These are phyloP conservation scores for Hyparrhenia diplandra DNA, from an alignment of 176 grass and related monocot species.

Conservation along the genomic window DNA sequence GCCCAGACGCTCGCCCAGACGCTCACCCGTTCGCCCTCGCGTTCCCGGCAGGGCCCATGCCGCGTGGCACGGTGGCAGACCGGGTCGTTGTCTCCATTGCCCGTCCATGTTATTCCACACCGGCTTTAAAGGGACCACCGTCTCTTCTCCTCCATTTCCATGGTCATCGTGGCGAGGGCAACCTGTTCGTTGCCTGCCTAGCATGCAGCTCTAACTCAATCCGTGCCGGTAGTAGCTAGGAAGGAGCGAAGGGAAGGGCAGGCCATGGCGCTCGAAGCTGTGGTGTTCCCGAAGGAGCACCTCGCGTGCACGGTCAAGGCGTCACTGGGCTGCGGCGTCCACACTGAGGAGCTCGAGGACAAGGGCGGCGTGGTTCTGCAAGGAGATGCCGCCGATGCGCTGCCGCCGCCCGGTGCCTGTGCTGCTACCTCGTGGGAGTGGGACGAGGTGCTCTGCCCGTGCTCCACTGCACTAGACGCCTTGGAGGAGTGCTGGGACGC, in stretches of 20 bases:
- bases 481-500: slow-evolving; percentile 29
- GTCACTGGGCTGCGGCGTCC: slow-evolving; percentile 23
- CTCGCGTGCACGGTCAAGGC: slow-evolving; percentile 12
- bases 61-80: slow-evolving; percentile 5
- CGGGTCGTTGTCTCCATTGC: slow-evolving; percentile 23
- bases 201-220: neutral
- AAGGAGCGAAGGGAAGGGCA: neutral
- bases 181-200: neutral
- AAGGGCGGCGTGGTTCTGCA: slow-evolving; percentile 37
- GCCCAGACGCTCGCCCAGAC: too few species aligned
- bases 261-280: slow-evolving; percentile 33
- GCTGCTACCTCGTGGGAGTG: too few species aligned
- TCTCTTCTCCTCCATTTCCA: neutral
- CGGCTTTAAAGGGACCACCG: slow-evolving; percentile 3
- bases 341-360: slow-evolving; percentile 34
- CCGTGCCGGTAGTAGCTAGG: neutral
- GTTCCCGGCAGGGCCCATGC: too few species aligned
- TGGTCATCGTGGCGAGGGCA: neutral
- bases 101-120: slow-evolving; percentile 20
- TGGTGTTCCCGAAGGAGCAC: slow-evolving; percentile 37
- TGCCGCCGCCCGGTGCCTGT: neutral
- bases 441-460: slow-evolving; percentile 19
- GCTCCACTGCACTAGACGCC: neutral
- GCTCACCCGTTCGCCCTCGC: too few species aligned
- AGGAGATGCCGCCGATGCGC: neutral